Evolutionary conservation across 768 basidiomycete genomes (phyloP), one percentile per base, ranked within the genome.

Genomic region (Tricholoma bakamatsutake): DNA sequence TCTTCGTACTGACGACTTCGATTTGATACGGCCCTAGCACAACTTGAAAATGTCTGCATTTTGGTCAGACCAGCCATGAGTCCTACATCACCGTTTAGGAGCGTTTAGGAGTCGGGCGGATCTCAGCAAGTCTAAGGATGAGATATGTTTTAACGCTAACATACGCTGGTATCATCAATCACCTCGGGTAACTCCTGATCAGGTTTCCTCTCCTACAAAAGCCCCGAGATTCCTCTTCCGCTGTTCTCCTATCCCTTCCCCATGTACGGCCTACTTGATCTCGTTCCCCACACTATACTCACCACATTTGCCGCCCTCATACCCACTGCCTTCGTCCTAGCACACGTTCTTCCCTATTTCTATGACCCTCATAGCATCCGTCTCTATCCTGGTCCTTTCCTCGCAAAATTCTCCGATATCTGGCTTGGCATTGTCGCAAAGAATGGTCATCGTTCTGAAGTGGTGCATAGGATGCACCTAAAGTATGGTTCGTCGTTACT

Each of bases 381-480:
- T 34, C 65, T 67, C 27, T 79, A 81, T 58, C 84, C 84, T n/a
- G 90, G 88, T 0, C 90, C 90, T 0, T 75, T 80, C 54, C 63
- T 85, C 7, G 91, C 91, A 35, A 82, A 78, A 62, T 82, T 91
- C 63, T 80, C 85, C 9, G 84, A 88, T 64, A 57, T 79, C 2
- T 93, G 90, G 90, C 71, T 94, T 15, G 88, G 83, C 37, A 79
- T 75, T 62, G 74, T 83, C 33, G 72, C 77, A 33, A 82, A 82
- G 45, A 69, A 76, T n/a, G 90, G 91, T 1, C 85, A 88, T 59
- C 82, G 91, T 45, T 89, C 84, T 8, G 85, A 90, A 61, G 68
- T 76, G 11, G 83, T 95, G 3, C 90, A 95, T 63, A 65, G 80
- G 51, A 69, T 88, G 63, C 92, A 95, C 65, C 65, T 76, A 66